Base-by-base conservation (phyloP, 2,329 filamentous ascomycete species). In the Cladophialophora bantiana region DNA sequence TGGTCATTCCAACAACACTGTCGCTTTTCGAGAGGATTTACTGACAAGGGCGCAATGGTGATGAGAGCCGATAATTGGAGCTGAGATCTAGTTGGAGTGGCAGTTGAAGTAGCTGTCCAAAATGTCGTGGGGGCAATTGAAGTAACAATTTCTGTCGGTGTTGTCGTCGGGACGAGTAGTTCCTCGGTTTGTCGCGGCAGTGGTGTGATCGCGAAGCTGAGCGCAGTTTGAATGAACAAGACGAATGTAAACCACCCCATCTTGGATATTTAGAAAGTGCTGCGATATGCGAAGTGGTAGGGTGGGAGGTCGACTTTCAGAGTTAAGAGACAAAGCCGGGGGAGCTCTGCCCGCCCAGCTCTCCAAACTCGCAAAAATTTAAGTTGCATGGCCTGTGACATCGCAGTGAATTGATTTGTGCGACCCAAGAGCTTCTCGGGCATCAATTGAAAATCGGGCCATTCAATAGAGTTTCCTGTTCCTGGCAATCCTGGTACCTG, bases 1-100 rank as follows among this genome's bases (percentile, higher is more conserved):
- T 65, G 71, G 32, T 74, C 72, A 57, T 74, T 66, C 61, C 70
- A 74, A 62, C 72, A 74, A 58, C 67, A 68, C 59, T 72, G 71
- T 58, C 70, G 61, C 42, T 61, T 59, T 55, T 68, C 69, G 15
- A 73, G 63, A 36, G 69, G 69, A 38, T 70, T 72, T 12, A 55
- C 56, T 50, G 65, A 35, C 26, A 71, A 55, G 5, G 72, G 70
- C n/a, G 70, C 67, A 36, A 71, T 68, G 15, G 71, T 72, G n/a
- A 73, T 62, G 1, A 71, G 48, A 45, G 68, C 59, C 42, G 70
- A 72, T 7, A 67, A 55, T 32, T 59, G 55, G 20, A 40, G 15
- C 4, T 67, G 62, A 15, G 54, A 48, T 36, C 60, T 55, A 35
- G 36, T 36, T 31, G 45, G n/a, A 58, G 60, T 64, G 36, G 60